Evolutionary conservation across 805 yeast genomes (phyloP).

Genomic region (Cyberlindnera bimundalis): DNA sequence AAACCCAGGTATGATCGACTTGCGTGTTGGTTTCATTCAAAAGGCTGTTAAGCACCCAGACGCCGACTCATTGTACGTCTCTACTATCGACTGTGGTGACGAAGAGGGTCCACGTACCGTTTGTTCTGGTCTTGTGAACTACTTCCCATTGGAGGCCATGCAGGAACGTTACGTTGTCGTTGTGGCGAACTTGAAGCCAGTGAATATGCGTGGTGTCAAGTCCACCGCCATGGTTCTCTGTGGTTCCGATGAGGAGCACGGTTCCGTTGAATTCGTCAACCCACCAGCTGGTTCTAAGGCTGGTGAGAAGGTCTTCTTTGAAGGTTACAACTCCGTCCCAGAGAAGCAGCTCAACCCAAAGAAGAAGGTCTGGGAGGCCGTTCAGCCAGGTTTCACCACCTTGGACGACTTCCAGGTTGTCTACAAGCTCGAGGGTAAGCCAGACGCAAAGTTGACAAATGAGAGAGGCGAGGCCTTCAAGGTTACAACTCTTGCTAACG

Average conservation of each 20-base stretch:
- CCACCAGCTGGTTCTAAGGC: constrained; percentile 93
- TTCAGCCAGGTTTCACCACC: constrained; percentile 89
- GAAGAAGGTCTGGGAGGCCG: constrained; percentile 96
- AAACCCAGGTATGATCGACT: constrained; percentile 81
- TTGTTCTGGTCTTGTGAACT: constrained; percentile 93
- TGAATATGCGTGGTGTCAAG: constrained; percentile 95
- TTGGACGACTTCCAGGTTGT: constrained; percentile 71
- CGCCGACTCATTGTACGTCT: constrained; percentile 94
- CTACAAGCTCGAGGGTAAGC: constrained; percentile 75
- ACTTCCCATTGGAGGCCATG: constrained; percentile 89
- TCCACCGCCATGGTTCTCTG: constrained; percentile 97
- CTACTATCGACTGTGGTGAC: constrained; percentile 96
- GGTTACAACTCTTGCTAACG: constrained; percentile 67
- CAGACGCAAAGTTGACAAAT: constrained; percentile 65
- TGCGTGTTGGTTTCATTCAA: constrained; percentile 94
- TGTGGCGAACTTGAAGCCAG: constrained; percentile 96
- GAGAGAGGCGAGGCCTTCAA: constrained; percentile 75
- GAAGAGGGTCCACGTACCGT: constrained; percentile 97
- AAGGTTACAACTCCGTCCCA: constrained; percentile 84
- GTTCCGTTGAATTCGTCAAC: constrained; percentile 83
- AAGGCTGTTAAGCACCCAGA: constrained; percentile 97
- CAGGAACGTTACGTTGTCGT: constrained; percentile 89
- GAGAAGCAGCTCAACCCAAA: constrained; percentile 93
- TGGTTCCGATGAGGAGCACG: constrained; percentile 62
- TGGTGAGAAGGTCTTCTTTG: constrained; percentile 96